A percentile compares a stretch with the other conserved stretches of the same genome.
These are phyloP conservation scores for Circinella umbellata DNA, from an alignment of 371 early-diverging fungal genomes.

Conservation along the genomic window DNA sequence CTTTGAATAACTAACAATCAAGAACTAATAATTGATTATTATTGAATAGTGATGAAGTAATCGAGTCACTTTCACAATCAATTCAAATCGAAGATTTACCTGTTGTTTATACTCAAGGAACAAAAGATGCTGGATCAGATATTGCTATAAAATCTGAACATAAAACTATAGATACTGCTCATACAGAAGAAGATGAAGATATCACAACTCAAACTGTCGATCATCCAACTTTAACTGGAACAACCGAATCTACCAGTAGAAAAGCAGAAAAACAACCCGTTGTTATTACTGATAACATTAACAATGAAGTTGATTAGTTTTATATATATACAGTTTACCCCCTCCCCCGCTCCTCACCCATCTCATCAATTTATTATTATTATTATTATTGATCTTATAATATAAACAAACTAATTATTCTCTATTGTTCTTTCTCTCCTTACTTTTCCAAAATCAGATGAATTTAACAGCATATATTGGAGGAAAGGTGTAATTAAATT, in stretches of 20 bases:
- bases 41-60: slow-evolving; percentile 24
- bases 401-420: too few relatives aligned
- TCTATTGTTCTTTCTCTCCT: too few relatives aligned
- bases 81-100: slow-evolving; percentile 22
- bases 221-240: not conserved
- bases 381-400: too few relatives aligned
- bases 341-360: not conserved
- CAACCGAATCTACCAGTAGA: slow-evolving; percentile 9
- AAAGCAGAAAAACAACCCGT: slow-evolving; percentile 18
- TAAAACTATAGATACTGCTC: slow-evolving; percentile 3
- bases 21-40: too few relatives aligned
- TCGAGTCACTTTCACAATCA: slow-evolving; percentile 19
- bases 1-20: too few relatives aligned
- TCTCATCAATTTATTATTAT: too few relatives aligned
- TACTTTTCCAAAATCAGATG: too few relatives aligned
- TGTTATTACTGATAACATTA: not conserved
- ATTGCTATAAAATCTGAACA: slow-evolving; percentile 1
- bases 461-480: too few relatives aligned
- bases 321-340: not conserved
- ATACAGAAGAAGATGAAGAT: not conserved
- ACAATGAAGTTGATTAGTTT: not conserved
- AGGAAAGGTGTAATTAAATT: too few relatives aligned
- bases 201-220: too few relatives aligned
- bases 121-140: slow-evolving; percentile 11
- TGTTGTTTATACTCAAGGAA: slow-evolving; percentile 10